Conservation (phyloP, 495 filamentous ascomycete species). For the Penicillium cinerascens region DNA sequence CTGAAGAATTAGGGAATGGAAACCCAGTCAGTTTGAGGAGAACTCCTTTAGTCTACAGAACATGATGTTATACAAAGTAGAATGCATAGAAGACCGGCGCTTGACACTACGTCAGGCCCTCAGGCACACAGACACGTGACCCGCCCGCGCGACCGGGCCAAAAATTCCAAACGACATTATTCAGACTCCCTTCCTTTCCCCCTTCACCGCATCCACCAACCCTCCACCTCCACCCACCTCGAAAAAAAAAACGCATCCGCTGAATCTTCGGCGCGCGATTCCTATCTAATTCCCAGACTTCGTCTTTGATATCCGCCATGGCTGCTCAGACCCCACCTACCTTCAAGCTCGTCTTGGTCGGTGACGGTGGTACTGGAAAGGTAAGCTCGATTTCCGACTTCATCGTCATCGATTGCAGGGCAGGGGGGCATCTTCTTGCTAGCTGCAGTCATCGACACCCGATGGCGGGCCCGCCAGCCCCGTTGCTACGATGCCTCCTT, state of each 20-base stretch:
- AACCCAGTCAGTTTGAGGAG: not conserved
- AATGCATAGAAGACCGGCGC: not conserved
- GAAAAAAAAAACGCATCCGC: not conserved
- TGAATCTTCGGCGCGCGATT: constrained; percentile 4
- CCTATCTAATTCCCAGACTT: not conserved
- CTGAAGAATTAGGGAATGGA: not conserved
- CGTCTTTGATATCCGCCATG: constrained; percentile 48
- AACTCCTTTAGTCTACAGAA: not conserved
- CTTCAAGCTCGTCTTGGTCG: constrained; percentile 99
- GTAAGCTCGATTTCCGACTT: constrained; percentile 47
- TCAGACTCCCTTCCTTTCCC: constrained; percentile 24
- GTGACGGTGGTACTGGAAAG: constrained; percentile 99
- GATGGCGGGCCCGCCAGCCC: constrained; percentile 1
- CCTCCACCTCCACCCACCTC: constrained; percentile 7
- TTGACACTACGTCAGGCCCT: constrained; percentile 30
- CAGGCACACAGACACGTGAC: constrained; percentile 41
- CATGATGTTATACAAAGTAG: not conserved
- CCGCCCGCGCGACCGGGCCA: constrained; percentile 33
- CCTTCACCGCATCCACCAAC: constrained; percentile 14
- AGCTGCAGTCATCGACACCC: not conserved
- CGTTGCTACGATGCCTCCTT: constrained; percentile 7
- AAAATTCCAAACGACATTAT: constrained; percentile 45
- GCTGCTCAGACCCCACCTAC: constrained; percentile 61
- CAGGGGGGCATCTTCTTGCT: not conserved
- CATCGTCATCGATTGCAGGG: constrained; percentile 3